These are phyloP conservation scores for Biancaea sappan DNA, from an alignment of 306 rosid species.

Conservation along the genomic window DNA sequence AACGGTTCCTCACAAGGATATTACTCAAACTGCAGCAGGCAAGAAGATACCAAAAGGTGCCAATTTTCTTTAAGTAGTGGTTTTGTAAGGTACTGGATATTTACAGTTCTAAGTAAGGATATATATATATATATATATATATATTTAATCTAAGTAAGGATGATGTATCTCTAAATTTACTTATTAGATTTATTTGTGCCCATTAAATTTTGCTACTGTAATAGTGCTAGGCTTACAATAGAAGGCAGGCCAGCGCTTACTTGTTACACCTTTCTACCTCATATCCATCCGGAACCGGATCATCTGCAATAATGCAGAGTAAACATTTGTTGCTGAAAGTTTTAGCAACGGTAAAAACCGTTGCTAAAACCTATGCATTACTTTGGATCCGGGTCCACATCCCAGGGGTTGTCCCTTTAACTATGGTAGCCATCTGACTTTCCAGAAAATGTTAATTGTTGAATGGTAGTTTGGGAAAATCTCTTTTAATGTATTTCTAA, in stretches of 20 bases:
- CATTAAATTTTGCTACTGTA: neutral
- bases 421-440: neutral
- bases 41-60: constrained; percentile 22
- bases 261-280: neutral
- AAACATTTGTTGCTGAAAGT: too few species aligned
- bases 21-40: constrained; percentile 59
- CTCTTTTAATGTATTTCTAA: neutral
- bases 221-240: too few species aligned
- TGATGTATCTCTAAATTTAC: neutral
- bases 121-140: too few species aligned
- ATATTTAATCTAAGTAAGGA: too few species aligned
- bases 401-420: neutral
- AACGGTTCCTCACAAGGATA: constrained; percentile 52
- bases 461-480: neutral
- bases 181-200: neutral
- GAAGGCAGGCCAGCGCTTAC: neutral
- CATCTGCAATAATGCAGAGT: too few species aligned
- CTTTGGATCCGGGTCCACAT: too few species aligned
- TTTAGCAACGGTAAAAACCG: too few species aligned
- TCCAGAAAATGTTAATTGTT: neutral
- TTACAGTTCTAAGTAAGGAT: neutral
- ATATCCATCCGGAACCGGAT: too few species aligned
- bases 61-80: constrained; percentile 35
- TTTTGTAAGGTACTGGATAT: neutral
- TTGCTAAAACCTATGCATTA: too few species aligned